Base-by-base conservation (phyloP, 2,329 filamentous ascomycete species). In the Curvularia hawaiiensis region DNA sequence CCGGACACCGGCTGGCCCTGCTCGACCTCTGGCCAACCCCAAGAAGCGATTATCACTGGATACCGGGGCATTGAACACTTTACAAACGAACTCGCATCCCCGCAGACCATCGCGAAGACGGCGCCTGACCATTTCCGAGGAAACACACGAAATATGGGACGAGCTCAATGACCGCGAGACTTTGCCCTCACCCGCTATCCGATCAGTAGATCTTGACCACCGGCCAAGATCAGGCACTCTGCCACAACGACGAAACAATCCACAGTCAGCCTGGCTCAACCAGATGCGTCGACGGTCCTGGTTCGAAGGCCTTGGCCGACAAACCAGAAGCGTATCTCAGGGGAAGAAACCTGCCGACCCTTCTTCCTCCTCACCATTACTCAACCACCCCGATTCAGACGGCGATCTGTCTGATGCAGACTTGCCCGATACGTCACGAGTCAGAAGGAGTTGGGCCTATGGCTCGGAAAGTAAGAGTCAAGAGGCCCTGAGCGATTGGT, bases 101-200 rank as follows among this genome's bases (percentile, higher is more conserved):
- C 67, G 68, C 26, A 64, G 66, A 54, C 63, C 67, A 4, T 58
- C 62, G 10, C 61, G 67, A 59, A 69, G 72, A 61, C 72, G 76
- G 20, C 67, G 75, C 20, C 75, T 76, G 68, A 83, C 81, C 18
- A 82, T 86, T 52, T 85, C 85, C 81, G 79, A 85, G 55, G 90
- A 95, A 71, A 85, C 86, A 1, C 87, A 87, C 35, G 90, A 95
- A 66, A 95, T 96, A 31, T 96, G 92, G 92, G 90, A 88, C 54
- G 92, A 96, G 73, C 82, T 97, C 14, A 89, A 95, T 70, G 92
- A 96, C 67, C 65, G 71, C 46, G 71, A 74, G 16, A 63, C 64
- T 22, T 31, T 71, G 0, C 67, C 66, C 11, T 72, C 71, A 11
- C 71, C 70, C 33, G 62, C 65, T 12, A 62, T 65, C 54, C 70